Conservation (phyloP, 1,284 basidiomycete species). For the Trichosporon coremiiforme region DNA sequence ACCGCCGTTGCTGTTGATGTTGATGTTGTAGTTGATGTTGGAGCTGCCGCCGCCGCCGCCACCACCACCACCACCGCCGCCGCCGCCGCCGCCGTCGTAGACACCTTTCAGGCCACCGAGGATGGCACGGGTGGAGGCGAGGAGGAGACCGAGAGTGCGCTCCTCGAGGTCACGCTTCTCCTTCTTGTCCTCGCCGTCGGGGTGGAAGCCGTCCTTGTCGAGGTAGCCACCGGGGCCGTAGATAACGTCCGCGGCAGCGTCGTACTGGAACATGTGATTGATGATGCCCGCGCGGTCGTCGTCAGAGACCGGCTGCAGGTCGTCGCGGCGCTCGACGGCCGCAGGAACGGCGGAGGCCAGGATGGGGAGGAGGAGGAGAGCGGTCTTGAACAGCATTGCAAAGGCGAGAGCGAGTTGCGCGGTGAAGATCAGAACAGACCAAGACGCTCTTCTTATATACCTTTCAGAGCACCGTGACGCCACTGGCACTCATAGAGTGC, state of each 20-base stretch:
- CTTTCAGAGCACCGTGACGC: neutral
- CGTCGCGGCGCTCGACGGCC: constrained; percentile 1
- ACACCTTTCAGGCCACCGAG: constrained; percentile 9
- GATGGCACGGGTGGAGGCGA: neutral
- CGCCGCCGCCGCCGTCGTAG: neutral
- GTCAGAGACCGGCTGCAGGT: neutral
- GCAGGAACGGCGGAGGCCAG: constrained; percentile 2
- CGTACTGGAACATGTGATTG: constrained; percentile 14
- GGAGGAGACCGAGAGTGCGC: constrained; percentile 10
- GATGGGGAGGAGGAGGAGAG: constrained; percentile 14
- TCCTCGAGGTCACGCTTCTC: constrained; percentile 6
- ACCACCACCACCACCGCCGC: constrained; percentile 10
- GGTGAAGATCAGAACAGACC: neutral
- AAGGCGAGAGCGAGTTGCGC: neutral
- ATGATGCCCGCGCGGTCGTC: constrained; percentile 15
- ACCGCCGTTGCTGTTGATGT: neutral
- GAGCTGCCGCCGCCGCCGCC: constrained; percentile 2
- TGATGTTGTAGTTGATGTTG: constrained; percentile 17
- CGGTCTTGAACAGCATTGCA: constrained; percentile 13
- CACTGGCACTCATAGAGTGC: neutral
- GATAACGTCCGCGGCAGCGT: constrained; percentile 3
- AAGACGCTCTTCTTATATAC: neutral
- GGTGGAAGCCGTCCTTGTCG: constrained; percentile 17
- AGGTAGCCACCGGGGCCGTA: constrained; percentile 10
- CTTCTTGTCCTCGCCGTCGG: neutral